Percentiles rank a stretch among this genome's conserved stretches.
Conservation (phyloP, 169 alveolate genomes). For the Cytauxzoon felis region DNA sequence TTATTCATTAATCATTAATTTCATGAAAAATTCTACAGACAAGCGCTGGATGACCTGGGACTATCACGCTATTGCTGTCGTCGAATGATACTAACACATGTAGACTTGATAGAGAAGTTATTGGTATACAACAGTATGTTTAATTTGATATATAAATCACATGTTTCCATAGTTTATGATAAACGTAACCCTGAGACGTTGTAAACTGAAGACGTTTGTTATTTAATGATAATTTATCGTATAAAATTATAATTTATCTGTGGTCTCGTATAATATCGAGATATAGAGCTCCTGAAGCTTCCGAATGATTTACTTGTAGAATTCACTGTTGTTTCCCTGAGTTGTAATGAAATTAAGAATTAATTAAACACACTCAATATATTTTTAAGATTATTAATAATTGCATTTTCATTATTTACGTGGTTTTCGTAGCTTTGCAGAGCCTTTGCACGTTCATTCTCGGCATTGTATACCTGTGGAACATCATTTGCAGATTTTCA, state of each 20-base stretch:
- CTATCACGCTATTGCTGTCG: slow-evolving; percentile 86
- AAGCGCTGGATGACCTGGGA: slow-evolving; percentile 91
- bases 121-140: slow-evolving; percentile 90
- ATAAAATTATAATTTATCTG: background rate
- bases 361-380: slow-evolving; percentile 46
- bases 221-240: background rate
- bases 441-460: slow-evolving; percentile 78
- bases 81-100: slow-evolving; percentile 97
- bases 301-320: slow-evolving; percentile 47
- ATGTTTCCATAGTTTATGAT: slow-evolving; percentile 59
- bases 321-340: slow-evolving; percentile 6
- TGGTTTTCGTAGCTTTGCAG: slow-evolving; percentile 76
- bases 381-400: slow-evolving; percentile 75
- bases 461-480: slow-evolving; percentile 70
- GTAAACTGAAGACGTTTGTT: background rate
- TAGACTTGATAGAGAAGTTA: slow-evolving; percentile 94
- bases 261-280: background rate
- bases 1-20: background rate
- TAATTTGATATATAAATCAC: background rate
- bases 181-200: slow-evolving; percentile 50
- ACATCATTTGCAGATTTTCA: slow-evolving; percentile 84
- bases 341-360: background rate
- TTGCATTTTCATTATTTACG: slow-evolving; percentile 72
- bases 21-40: slow-evolving; percentile 58
- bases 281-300: background rate